phyloP scores from a whole-genome alignment of 352 stramenopile species.

The Globisporangium perplexum region DNA sequence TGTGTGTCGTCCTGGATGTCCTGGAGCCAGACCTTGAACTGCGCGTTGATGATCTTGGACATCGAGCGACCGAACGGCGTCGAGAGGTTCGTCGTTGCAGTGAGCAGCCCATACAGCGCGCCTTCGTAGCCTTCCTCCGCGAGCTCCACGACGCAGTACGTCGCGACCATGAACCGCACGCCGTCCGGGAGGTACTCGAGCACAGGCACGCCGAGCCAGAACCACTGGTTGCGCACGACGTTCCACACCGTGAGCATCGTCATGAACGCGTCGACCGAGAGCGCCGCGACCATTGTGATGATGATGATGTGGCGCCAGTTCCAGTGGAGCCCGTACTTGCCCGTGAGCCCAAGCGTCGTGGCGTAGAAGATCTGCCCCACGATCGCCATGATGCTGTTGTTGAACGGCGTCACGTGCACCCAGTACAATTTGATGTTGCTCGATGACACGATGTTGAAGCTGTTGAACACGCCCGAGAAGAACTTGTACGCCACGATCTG shows the following conservation, averaged over 20 bases:
- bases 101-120: slow-evolving; percentile 46
- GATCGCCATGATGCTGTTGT: slow-evolving; percentile 48
- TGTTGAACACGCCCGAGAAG: slow-evolving; percentile 55
- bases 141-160: slow-evolving; percentile 57
- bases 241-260: slow-evolving; percentile 52
- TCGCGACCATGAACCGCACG: slow-evolving; percentile 49
- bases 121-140: slow-evolving; percentile 45
- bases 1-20: slow-evolving; percentile 41
- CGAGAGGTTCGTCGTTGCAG: slow-evolving; percentile 40
- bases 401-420: slow-evolving; percentile 56
- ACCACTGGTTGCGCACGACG: slow-evolving; percentile 50
- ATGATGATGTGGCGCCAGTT: slow-evolving; percentile 50
- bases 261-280: slow-evolving; percentile 39
- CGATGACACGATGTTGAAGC: slow-evolving; percentile 50
- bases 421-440: slow-evolving; percentile 50
- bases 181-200: slow-evolving; percentile 44
- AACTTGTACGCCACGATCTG: slow-evolving; percentile 62
- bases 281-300: slow-evolving; percentile 29
- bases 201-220: slow-evolving; percentile 52
- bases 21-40: slow-evolving; percentile 46
- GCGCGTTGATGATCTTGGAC: slow-evolving; percentile 50
- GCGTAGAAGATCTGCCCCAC: slow-evolving; percentile 41
- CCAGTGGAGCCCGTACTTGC: slow-evolving; percentile 39
- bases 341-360: slow-evolving; percentile 37
- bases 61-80: slow-evolving; percentile 35